phyloP scores from a whole-genome alignment of 139 green algal genomes.

The Yamagishiella unicocca region DNA sequence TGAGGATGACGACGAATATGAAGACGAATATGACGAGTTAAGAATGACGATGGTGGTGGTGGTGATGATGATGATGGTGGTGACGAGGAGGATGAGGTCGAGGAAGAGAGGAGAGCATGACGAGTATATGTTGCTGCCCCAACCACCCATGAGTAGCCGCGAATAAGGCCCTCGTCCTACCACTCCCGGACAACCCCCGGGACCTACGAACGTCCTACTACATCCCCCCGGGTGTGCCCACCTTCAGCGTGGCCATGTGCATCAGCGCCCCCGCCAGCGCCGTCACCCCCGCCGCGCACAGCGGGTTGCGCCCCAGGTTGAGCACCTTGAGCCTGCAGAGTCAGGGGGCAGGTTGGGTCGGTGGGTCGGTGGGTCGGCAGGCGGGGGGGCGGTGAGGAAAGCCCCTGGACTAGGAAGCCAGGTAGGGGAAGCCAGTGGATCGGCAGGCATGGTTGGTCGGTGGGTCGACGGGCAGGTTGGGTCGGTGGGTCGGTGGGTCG shows the following conservation, averaged over 20 bases:
- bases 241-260: slow-evolving; percentile 28
- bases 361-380: too few species aligned
- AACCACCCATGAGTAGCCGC: too few species aligned
- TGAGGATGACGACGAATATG: neutral
- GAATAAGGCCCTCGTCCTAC: too few species aligned
- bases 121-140: too few species aligned
- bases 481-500: too few species aligned
- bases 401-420: too few species aligned
- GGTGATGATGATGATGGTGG: neutral
- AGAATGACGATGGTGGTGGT: neutral
- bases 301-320: slow-evolving; percentile 56
- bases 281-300: slow-evolving; percentile 37
- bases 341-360: neutral
- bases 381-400: too few species aligned
- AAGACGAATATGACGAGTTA: neutral
- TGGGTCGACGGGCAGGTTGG: too few species aligned
- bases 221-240: neutral
- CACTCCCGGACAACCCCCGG: neutral
- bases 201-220: neutral
- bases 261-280: slow-evolving; percentile 35
- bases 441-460: too few species aligned
- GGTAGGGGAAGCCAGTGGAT: too few species aligned
- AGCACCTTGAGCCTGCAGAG: slow-evolving; percentile 44
- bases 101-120: neutral
- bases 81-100: neutral